A percentile compares a stretch with the other conserved stretches of the same genome.
phyloP scores from a whole-genome alignment of 176 grass and related monocot genomes.

The Rhynchospora pubera region DNA sequence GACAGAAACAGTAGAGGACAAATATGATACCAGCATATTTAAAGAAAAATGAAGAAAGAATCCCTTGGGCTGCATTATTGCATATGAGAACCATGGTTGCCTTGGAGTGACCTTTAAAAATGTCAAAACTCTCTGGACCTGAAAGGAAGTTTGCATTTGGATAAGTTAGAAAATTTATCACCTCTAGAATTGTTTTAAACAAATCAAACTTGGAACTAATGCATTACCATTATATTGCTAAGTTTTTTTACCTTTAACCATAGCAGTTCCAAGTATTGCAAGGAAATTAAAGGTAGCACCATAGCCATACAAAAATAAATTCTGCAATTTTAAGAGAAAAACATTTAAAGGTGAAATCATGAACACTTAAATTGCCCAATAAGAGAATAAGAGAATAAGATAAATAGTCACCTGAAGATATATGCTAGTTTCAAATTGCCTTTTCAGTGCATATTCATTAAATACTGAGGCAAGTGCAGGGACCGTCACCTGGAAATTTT shows the following conservation, averaged over 20 bases:
- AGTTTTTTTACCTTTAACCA: conserved; percentile 63
- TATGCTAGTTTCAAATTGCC: conserved; percentile 96
- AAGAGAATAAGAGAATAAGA: conserved; percentile 4
- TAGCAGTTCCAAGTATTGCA: conserved; percentile 58
- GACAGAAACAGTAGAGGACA: not conserved
- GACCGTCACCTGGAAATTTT: conserved; percentile 57
- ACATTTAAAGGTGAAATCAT: not conserved
- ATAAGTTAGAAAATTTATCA: not conserved
- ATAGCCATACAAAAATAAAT: conserved; percentile 98
- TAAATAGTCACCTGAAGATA: conserved; percentile 80
- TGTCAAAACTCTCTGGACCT: conserved; percentile 80
- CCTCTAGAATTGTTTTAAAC: not conserved
- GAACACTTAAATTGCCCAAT: not conserved
- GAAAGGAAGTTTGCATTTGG: conserved; percentile 17
- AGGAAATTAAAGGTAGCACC: conserved; percentile 95
- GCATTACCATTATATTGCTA: not conserved
- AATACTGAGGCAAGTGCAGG: conserved; percentile 89
- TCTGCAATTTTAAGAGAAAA: conserved; percentile 47
- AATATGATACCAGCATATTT: conserved; percentile 80
- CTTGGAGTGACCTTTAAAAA: conserved; percentile 90
- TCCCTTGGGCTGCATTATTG: conserved; percentile 98
- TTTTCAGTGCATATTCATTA: conserved; percentile 96
- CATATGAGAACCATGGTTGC: conserved; percentile 98
- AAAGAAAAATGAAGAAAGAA: conserved; percentile 95
- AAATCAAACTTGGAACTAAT: not conserved